A percentile compares a stretch with the other conserved stretches of the same genome.
Conservation (phyloP, 2,329 filamentous ascomycete genomes). For the Mycosphaerella sp. region DNA sequence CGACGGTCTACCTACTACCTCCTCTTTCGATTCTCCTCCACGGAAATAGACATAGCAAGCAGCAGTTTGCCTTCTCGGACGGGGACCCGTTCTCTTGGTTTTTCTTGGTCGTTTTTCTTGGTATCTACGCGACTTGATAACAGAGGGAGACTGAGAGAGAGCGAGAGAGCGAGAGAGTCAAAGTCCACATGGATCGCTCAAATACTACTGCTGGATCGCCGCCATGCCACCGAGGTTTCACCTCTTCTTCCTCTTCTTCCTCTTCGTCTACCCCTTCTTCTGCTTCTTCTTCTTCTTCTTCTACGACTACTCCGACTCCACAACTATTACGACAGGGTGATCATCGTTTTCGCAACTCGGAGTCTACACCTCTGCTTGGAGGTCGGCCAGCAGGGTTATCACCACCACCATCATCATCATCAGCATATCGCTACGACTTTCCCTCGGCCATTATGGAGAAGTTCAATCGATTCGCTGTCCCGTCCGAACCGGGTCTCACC, state of each 20-base stretch:
- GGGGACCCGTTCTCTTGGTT: no score
- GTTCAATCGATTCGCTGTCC: constrained; percentile 59
- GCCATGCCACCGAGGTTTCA: neutral
- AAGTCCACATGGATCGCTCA: constrained; percentile 1
- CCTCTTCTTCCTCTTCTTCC: no score
- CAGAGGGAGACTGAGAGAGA: no score
- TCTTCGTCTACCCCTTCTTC: no score
- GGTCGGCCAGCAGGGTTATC: neutral
- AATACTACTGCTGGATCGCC: neutral
- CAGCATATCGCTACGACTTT: neutral
- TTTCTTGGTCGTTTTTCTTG: neutral
- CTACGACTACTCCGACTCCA: neutral
- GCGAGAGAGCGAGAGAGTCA: neutral
- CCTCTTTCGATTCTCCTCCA: neutral
- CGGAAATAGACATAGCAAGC: no score
- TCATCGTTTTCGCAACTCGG: neutral
- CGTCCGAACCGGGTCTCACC: constrained; percentile 68
- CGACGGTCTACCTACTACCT: constrained; percentile 1
- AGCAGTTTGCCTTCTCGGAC: neutral
- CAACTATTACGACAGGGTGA: neutral
- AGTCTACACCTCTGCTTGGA: constrained; percentile 13
- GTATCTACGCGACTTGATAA: constrained; percentile 4
- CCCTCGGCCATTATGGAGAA: constrained; percentile 36
- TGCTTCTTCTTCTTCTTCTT: no score
- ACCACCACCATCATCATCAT: neutral